Percentiles rank a stretch among this genome's conserved stretches.
Conservation (phyloP, 208 protist genomes). For the Wallacemonas collosoma region DNA sequence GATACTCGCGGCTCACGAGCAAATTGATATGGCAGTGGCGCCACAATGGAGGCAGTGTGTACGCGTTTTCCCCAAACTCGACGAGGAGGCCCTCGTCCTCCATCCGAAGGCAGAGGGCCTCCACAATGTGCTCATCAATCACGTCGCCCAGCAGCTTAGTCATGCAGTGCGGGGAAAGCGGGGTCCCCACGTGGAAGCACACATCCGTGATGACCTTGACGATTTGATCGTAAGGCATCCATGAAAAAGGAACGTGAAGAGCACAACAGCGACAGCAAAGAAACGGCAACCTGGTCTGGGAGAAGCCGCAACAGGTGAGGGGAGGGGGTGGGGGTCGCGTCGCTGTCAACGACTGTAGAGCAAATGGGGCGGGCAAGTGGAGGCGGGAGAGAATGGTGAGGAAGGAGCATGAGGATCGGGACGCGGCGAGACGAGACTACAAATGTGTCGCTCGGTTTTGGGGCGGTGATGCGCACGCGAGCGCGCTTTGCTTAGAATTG, state of each 20-base stretch:
- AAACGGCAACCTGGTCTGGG: neutral
- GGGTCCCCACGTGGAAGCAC: conserved; percentile 57
- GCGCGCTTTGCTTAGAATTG: no score
- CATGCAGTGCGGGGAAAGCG: conserved; percentile 52
- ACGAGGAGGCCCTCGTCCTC: conserved; percentile 57
- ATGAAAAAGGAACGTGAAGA: conserved; percentile 22
- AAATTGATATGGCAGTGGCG: conserved; percentile 42
- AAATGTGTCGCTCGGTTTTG: no score
- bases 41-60: conserved; percentile 52
- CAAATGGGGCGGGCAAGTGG: no score
- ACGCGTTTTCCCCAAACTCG: conserved; percentile 53
- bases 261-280: conserved; percentile 5
- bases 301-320: no score
- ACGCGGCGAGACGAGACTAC: no score
- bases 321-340: no score
- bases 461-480: no score
- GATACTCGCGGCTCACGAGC: conserved; percentile 78
- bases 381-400: no score
- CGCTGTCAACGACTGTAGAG: no score
- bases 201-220: conserved; percentile 70
- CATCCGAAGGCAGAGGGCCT: conserved; percentile 61
- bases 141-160: conserved; percentile 46
- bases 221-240: conserved; percentile 79
- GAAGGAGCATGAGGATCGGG: no score
- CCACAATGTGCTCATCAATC: conserved; percentile 65